Conservation (phyloP, 345 rosid genomes). For the Lumnitzera littorea region DNA sequence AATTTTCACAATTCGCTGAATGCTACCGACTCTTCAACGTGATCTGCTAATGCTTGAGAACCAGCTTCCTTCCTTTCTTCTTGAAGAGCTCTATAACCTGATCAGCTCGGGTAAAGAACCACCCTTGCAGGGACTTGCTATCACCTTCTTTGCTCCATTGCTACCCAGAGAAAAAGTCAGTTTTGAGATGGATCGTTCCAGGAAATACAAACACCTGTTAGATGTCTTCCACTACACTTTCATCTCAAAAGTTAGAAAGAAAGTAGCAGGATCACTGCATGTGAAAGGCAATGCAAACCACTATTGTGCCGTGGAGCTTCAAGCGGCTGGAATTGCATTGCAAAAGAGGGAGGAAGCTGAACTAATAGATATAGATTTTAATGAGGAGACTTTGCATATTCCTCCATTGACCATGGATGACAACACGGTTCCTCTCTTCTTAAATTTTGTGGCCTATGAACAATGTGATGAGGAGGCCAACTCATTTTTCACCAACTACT, state of each 20-base stretch:
- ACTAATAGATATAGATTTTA: conserved; percentile 9
- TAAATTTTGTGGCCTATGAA: conserved; percentile 13
- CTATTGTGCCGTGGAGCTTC: conserved; percentile 6
- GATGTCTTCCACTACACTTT: conserved; percentile 13
- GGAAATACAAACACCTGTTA: neutral
- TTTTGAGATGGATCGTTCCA: neutral
- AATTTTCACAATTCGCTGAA: conserved; percentile 9
- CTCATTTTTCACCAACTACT: conserved; percentile 13
- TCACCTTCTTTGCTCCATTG: conserved; percentile 11
- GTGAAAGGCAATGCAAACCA: too few relatives aligned
- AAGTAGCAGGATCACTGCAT: neutral
- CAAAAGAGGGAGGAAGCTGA: neutral
- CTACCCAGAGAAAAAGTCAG: conserved; percentile 3
- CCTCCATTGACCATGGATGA: conserved; percentile 12
- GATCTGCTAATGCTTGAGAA: conserved; percentile 15
- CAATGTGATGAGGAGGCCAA: conserved; percentile 7
- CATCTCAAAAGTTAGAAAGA: conserved; percentile 3
- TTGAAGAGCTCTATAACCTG: conserved; percentile 1
- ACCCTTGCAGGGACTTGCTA: neutral
- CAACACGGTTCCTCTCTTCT: conserved; percentile 6
- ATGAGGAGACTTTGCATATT: neutral
- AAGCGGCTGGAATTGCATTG: conserved; percentile 5
- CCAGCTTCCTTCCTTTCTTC: conserved; percentile 10
- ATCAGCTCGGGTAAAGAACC: neutral
- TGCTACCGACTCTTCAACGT: conserved; percentile 10